Conservation (phyloP, 495 filamentous ascomycete genomes). For the Acidiella bohemica region DNA sequence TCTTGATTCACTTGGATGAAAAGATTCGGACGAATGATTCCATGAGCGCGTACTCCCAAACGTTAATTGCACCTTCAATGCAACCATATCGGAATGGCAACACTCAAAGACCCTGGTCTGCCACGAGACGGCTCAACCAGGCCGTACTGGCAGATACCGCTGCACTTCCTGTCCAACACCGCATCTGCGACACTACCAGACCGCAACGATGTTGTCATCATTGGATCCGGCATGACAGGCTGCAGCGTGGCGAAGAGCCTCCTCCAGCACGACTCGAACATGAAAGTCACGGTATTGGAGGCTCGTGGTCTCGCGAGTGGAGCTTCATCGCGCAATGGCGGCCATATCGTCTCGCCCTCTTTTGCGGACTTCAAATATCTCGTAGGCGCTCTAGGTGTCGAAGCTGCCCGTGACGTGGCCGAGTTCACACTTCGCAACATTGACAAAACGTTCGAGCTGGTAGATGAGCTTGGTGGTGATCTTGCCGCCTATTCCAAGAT, state of each 20-base stretch:
- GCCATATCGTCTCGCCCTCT: constrained; percentile 26
- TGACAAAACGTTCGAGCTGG: constrained; percentile 5
- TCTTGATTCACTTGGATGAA: too few species aligned
- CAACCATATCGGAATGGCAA: too few species aligned
- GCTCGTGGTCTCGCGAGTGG: constrained; percentile 30
- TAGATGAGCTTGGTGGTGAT: background rate
- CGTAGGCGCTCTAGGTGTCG: background rate
- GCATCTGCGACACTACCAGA: background rate
- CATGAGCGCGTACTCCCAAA: too few species aligned
- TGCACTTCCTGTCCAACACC: background rate
- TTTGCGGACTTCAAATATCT: constrained; percentile 2
- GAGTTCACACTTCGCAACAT: constrained; percentile 26
- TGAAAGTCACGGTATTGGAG: constrained; percentile 29
- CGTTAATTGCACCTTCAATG: too few species aligned
- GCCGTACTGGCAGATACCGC: constrained; percentile 6
- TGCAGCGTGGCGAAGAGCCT: constrained; percentile 6
- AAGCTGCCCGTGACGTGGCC: constrained; percentile 17
- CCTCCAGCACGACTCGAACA: background rate
- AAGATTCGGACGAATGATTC: too few species aligned
- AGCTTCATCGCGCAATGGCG: constrained; percentile 30
- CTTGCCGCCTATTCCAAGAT: constrained; percentile 3
- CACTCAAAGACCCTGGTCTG: constrained; percentile 10
- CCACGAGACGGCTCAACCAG: constrained; percentile 2
- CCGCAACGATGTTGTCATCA: constrained; percentile 5
- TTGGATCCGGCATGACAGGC: constrained; percentile 10